Percentiles rank a stretch among this genome's conserved stretches.
Evolutionary conservation across 2,329 filamentous ascomycete genomes (phyloP).

Genomic region (Botrytis byssoidea): DNA sequence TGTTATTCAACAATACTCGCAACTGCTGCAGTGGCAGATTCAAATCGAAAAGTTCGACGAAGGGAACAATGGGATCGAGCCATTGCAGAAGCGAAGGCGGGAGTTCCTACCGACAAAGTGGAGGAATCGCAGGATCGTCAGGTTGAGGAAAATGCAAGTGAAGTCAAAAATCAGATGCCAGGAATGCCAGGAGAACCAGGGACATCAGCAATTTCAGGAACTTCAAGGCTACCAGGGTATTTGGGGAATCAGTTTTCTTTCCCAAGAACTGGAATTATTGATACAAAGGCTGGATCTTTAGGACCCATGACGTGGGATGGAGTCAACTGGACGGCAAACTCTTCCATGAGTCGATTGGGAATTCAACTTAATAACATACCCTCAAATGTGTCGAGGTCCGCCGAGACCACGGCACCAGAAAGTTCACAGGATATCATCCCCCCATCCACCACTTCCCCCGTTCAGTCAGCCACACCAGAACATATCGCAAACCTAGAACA

Average conservation of each 20-base stretch:
- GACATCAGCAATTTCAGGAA: neutral
- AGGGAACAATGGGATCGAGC: conserved; percentile 60
- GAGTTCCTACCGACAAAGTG: conserved; percentile 17
- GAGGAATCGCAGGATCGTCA: conserved; percentile 18
- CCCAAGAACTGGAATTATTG: neutral
- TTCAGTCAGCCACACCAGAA: neutral
- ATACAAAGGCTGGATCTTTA: conserved; percentile 4
- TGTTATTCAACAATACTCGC: conserved; percentile 68
- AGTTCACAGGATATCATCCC: neutral
- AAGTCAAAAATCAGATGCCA: neutral
- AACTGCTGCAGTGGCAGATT: conserved; percentile 62
- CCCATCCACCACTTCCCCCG: neutral
- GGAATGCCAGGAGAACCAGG: neutral
- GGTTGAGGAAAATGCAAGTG: neutral
- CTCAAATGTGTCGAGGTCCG: neutral
- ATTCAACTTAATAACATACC: neutral
- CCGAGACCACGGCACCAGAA: neutral
- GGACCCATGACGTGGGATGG: conserved; percentile 14
- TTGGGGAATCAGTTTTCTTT: neutral
- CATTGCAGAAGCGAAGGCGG: conserved; percentile 51
- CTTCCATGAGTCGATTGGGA: conserved; percentile 6
- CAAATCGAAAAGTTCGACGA: conserved; percentile 55
- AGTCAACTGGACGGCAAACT: neutral
- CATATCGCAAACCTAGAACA: neutral
- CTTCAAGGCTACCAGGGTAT: neutral